Conservation (phyloP, 176 grass and related monocot species). For the Oryza glumipatula region DNA sequence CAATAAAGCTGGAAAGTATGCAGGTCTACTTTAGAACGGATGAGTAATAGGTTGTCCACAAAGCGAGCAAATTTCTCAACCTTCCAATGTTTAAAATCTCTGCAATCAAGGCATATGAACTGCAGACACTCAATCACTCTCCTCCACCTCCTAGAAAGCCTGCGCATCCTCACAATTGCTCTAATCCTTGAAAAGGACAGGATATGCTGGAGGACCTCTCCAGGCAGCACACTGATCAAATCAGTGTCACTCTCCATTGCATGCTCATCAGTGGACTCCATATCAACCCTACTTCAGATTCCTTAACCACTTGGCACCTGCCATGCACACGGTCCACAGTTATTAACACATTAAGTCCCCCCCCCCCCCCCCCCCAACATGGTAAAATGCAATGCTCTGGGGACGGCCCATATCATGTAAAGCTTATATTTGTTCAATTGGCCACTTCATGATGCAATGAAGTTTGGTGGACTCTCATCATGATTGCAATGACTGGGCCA, state of each 20-base stretch:
- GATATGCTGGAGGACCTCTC: conserved; percentile 17
- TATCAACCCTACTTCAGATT: conserved; percentile 29
- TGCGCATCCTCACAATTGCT: conserved; percentile 11
- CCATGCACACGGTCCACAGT: neutral
- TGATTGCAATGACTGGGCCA: neutral
- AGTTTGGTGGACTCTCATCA: neutral
- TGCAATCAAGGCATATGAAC: conserved; percentile 20
- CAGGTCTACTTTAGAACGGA: conserved; percentile 26
- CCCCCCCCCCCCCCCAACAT: no score
- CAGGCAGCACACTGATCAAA: conserved; percentile 21
- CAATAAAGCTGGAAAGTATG: conserved; percentile 34
- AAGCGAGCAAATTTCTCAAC: conserved; percentile 29
- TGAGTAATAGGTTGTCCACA: conserved; percentile 36
- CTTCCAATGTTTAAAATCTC: conserved; percentile 25
- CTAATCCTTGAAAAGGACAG: neutral
- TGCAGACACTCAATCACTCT: neutral
- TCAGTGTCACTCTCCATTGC: neutral
- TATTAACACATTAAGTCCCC: conserved; percentile 6
- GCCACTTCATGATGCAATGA: neutral
- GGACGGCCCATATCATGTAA: neutral
- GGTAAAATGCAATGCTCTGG: neutral
- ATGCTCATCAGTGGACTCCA: conserved; percentile 16
- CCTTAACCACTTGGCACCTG: neutral
- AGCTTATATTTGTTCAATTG: conserved; percentile 1
- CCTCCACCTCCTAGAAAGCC: conserved; percentile 20